Percentiles rank a stretch among this genome's conserved stretches.
Conservation (phyloP, 139 green algal species). For the Auxenochlorella pyrenoidosa region DNA sequence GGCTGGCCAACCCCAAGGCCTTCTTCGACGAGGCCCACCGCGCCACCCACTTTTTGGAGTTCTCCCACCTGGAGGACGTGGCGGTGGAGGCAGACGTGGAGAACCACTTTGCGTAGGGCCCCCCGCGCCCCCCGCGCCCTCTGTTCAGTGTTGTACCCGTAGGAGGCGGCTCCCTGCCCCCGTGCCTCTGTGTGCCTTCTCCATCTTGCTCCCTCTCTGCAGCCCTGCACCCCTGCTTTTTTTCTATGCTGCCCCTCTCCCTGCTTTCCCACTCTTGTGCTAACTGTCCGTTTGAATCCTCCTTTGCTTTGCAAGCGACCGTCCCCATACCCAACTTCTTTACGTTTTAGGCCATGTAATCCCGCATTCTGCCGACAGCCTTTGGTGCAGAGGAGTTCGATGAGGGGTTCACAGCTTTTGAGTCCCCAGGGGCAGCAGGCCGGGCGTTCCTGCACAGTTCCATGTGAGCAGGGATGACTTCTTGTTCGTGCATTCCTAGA, state of each 20-base stretch:
- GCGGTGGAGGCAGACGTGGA: slow-evolving; percentile 91
- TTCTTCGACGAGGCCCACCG: slow-evolving; percentile 95
- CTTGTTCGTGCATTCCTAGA: too few relatives aligned
- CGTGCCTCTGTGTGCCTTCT: not conserved
- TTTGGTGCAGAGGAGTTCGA: not conserved
- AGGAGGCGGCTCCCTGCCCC: too few relatives aligned
- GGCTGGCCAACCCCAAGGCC: slow-evolving; percentile 91
- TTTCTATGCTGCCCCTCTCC: not conserved
- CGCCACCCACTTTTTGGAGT: slow-evolving; percentile 98
- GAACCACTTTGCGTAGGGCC: slow-evolving; percentile 76
- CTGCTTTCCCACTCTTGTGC: not conserved
- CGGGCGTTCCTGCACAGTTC: too few relatives aligned
- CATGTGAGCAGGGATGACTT: too few relatives aligned
- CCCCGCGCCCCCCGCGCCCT: too few relatives aligned
- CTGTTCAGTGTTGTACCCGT: too few relatives aligned
- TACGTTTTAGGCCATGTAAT: not conserved
- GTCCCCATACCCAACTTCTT: not conserved
- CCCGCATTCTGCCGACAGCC: too few relatives aligned
- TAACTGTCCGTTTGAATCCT: not conserved
- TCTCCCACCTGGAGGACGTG: slow-evolving; percentile 90
- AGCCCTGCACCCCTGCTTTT: not conserved
- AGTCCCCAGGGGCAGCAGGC: too few relatives aligned
- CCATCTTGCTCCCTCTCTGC: not conserved
- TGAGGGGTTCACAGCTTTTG: too few relatives aligned
- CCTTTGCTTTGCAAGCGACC: not conserved